Evolutionary conservation across 768 basidiomycete genomes (phyloP).

Genomic region (Tubosaeta sp.): DNA sequence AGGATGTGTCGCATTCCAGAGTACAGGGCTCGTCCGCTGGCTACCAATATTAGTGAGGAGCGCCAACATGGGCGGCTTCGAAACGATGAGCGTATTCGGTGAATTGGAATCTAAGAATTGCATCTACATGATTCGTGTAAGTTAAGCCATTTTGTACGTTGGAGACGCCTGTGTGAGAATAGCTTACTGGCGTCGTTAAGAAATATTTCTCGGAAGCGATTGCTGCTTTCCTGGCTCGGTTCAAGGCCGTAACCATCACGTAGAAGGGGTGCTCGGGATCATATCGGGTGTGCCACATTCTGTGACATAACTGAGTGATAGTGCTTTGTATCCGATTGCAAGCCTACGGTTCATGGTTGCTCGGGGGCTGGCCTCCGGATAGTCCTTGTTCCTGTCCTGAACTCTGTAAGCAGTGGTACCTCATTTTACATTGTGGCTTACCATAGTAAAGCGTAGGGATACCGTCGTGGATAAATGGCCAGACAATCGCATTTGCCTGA

Average conservation of each 20-base stretch:
- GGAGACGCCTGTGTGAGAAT: neutral
- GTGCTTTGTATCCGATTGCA: neutral
- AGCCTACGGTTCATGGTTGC: constrained; percentile 48
- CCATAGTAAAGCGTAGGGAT: constrained; percentile 52
- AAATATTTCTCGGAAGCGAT: constrained; percentile 41
- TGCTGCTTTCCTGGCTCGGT: constrained; percentile 49
- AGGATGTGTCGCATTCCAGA: constrained; percentile 42
- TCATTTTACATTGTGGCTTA: neutral
- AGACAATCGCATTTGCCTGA: constrained; percentile 45
- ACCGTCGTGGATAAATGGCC: constrained; percentile 48
- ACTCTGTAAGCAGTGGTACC: neutral
- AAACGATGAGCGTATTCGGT: constrained; percentile 41
- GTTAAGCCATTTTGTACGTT: neutral
- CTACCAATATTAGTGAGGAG: constrained; percentile 54
- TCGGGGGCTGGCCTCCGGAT: constrained; percentile 40
- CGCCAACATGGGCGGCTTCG: constrained; percentile 52
- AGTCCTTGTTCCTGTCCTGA: constrained; percentile 49
- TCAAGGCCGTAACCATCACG: constrained; percentile 44
- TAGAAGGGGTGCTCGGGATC: constrained; percentile 46
- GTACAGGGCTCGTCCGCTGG: constrained; percentile 26
- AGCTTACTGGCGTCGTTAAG: constrained; percentile 43
- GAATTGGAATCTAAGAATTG: constrained; percentile 40
- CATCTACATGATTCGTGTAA: constrained; percentile 32
- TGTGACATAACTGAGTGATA: constrained; percentile 21
- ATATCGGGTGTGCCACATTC: constrained; percentile 60